Evolutionary conservation across 2,329 filamentous ascomycete species (phyloP), one percentile per base, ranked within the genome.

Genomic region (Aspergillus sp.): DNA sequence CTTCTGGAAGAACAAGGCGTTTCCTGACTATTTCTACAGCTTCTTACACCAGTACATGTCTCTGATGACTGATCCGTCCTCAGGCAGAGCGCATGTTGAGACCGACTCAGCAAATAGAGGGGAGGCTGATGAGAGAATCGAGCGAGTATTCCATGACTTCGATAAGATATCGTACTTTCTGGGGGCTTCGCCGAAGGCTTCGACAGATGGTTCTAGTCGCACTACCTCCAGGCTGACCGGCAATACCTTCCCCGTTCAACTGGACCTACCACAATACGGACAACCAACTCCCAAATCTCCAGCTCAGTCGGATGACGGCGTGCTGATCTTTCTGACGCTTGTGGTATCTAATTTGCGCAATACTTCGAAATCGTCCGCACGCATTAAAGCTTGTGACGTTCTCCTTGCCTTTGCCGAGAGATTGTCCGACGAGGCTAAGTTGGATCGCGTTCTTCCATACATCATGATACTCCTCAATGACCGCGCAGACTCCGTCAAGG

Each of bases 41-140:
- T 98, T 99, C 72, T 82, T 99, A 32, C 95, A 99, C 73, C 93
- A 97, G 70, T 97, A 99, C 73, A 97, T 99, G 92, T 91, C 91
- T 67, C 85, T 96, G 57, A 91, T 99, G 63, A 98, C 95, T 4
- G 92, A 98, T 73, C 90, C 93, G 0, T 91, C 90, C 0, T 91
- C 91, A 1, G 92, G 91, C 0, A 89, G 90, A 65, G 88, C 85
- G 55, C 85, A 88, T 10, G 84, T 91, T 45, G 89, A 89, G 9
- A 86, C 89, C 1, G 83, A 86, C 10, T 79, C 83, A 3, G 87
- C 85, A 65, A 96, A 93, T 70, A 82, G 93, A 55, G 90, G 90
- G 62, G 92, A 97, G 75, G 88, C 92, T 1, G 95, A 99, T 75
- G 92, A 97, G 66, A 87, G 95, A 45, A 98, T 99, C 70, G 92